phyloP scores from a whole-genome alignment of 2,329 filamentous ascomycete species.

The Falciphora oryzae region DNA sequence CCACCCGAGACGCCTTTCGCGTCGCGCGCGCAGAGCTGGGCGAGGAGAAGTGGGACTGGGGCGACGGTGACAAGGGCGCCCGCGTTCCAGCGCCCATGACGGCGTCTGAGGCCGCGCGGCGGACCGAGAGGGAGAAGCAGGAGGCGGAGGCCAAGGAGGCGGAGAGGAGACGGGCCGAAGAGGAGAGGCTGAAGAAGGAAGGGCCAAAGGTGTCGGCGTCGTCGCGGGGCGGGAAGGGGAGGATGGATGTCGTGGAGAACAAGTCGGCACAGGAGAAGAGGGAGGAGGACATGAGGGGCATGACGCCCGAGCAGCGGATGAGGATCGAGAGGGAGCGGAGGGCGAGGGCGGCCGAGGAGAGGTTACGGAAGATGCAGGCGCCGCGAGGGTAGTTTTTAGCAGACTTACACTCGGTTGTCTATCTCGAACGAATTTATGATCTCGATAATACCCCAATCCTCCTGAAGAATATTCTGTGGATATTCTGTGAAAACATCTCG shows the following conservation, averaged over 20 bases:
- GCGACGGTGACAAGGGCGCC: slow-evolving; percentile 56
- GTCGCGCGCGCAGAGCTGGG: slow-evolving; percentile 79
- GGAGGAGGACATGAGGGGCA: slow-evolving; percentile 75
- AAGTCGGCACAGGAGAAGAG: slow-evolving; percentile 77
- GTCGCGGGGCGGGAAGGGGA: slow-evolving; percentile 34
- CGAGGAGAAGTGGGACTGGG: slow-evolving; percentile 73
- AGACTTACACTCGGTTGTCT: background rate
- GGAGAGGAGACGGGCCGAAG: slow-evolving; percentile 66
- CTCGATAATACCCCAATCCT: too few species aligned
- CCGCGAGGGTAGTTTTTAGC: background rate
- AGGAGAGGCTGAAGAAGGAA: slow-evolving; percentile 64
- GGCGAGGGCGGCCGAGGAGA: slow-evolving; percentile 86
- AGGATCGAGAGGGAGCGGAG: slow-evolving; percentile 81
- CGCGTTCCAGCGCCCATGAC: slow-evolving; percentile 67
- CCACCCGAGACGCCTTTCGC: slow-evolving; percentile 86
- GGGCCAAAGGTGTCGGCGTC: slow-evolving; percentile 39
- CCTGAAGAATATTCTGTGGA: too few species aligned
- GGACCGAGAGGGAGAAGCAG: slow-evolving; percentile 63
- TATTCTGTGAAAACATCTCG: too few species aligned
- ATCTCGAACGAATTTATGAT: too few species aligned
- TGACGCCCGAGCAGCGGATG: slow-evolving; percentile 83
- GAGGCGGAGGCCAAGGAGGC: slow-evolving; percentile 46
- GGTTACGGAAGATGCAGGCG: slow-evolving; percentile 62
- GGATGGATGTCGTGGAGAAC: slow-evolving; percentile 51
- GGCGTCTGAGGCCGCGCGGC: slow-evolving; percentile 63